Evolutionary conservation across 2,329 filamentous ascomycete species (phyloP), one percentile per base, ranked within the genome.

Genomic region (Colletotrichum paranaense): DNA sequence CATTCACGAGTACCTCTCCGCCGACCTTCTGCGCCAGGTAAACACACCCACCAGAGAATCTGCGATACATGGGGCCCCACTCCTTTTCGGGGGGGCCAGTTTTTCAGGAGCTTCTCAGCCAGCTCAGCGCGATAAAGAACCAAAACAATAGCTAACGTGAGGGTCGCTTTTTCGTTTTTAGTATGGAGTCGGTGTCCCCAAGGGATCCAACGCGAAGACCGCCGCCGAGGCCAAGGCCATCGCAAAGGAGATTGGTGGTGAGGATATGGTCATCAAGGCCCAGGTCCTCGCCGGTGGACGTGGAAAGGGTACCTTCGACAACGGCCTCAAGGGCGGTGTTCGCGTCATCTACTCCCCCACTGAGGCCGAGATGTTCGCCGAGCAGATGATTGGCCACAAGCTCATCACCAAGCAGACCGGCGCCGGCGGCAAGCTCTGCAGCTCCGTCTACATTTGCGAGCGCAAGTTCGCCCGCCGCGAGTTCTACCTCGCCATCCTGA

Each of bases 361-460:
- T 80, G 91, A 93, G 89, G 97, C 97, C 82, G 94, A 95, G 89
- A 98, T 98, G 92, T 98, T 99, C 84, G 96, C 97, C 79, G 91
- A 96, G 79, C 95, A 99, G 89, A 99, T 99, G 97, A 98, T 99
- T 86, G 97, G 97, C 82, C 96, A 99, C 89, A 98, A 98, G 88
- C 95, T 99, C 86, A 91, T 99, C 87, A 99, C 97, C 85, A 99
- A 99, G 92, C 97, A 99, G 90, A 99, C 97, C 73, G 97, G 97
- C 84, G 94, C 96, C 79, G 91, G 86, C 79, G 97, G 97, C 82
- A 95, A 97, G 84, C 91, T 97, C 83, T 99, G 97, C 91, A 98
- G 94, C 86, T 91, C 95, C 76, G 97, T 99, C 83, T 98, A 97
- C 89, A 98, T 99, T 84, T 97, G 96, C 87, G 97, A 99, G 91